These are phyloP conservation scores for Colletotrichum sp. DNA, from an alignment of 2,329 filamentous ascomycete species.

Conservation along the genomic window DNA sequence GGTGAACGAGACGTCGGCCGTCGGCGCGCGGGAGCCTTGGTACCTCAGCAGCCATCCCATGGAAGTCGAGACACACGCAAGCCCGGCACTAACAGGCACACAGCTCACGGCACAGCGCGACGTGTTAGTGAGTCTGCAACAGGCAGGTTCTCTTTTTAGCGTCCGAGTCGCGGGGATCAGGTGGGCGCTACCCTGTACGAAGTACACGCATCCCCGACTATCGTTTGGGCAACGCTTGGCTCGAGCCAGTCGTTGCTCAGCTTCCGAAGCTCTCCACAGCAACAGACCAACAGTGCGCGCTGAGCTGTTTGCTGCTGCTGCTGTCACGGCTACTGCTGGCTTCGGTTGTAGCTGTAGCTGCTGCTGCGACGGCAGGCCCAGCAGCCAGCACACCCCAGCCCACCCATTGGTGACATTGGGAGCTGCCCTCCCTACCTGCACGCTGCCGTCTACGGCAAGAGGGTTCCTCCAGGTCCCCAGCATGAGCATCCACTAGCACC, in stretches of 20 bases:
- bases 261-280: slow-evolving; percentile 16
- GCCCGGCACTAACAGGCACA: neutral
- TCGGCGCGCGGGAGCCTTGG: neutral
- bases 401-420: neutral
- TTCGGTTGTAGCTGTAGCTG: neutral
- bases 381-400: neutral
- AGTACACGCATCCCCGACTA: neutral
- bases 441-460: neutral
- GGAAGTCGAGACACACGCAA: neutral
- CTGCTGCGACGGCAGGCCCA: neutral
- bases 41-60: neutral
- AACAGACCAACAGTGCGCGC: slow-evolving; percentile 2
- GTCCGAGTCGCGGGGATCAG: neutral
- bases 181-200: neutral
- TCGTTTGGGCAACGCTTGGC: slow-evolving; percentile 12
- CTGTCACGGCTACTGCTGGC: neutral
- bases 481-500: neutral
- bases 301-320: neutral
- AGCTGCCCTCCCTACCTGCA: neutral
- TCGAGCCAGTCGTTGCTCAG: slow-evolving; percentile 5
- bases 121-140: slow-evolving; percentile 10
- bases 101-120: neutral
- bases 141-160: slow-evolving; percentile 18
- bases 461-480: neutral
- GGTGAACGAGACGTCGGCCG: neutral